Base-by-base conservation (phyloP, 306 rosid genomes). In the Herpetospermum pedunculosum region DNA sequence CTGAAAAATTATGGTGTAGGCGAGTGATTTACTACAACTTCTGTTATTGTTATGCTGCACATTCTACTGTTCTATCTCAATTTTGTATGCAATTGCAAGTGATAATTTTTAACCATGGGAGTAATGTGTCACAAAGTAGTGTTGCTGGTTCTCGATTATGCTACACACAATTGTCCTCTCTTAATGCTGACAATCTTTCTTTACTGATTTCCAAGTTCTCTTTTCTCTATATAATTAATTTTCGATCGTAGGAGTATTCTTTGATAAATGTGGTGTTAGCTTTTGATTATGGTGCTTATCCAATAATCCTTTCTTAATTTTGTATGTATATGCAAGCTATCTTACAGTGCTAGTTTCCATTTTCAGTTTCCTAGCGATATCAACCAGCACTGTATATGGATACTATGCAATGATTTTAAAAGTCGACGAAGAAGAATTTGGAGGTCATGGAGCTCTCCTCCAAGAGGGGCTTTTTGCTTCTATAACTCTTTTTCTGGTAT, bases 401-500 rank as follows among this genome's bases (percentile, higher is more conserved):
- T 95, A 95, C 75, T 95, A 95, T 43, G 87, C 96, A 9, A 76
- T 89, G 80, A 79, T 95, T 79, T 85, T 95, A 70, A 91, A 89
- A 90, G 83, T 95, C 76, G 99, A 95, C 2, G 99, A 95, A 79
- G 99, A 95, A 80, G 99, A 95, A 70, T 88, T 86, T 76, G 99
- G 99, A 4, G 99, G 99, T 57, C 99, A 95, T 77, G 95, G 96
- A 69, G 91, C 99, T 76, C 99, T 95, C 71, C 99, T 95, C 49
- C 99, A 91, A 81, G 99, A 95, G 79, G 99, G 99, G 18, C 92
- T 95, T 80, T 95, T 95, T 52, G 99, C 99, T 38, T 95, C 99
- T 37, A 35, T 81, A 73, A 95, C 97, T 72, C 96, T 95, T 19
- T 95, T 95, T 84, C 89, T 95, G 97, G 99, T 95, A 95, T 34